Conservation (phyloP, 108 stramenopile genomes). For the Pseudonitzschia multistriata region DNA sequence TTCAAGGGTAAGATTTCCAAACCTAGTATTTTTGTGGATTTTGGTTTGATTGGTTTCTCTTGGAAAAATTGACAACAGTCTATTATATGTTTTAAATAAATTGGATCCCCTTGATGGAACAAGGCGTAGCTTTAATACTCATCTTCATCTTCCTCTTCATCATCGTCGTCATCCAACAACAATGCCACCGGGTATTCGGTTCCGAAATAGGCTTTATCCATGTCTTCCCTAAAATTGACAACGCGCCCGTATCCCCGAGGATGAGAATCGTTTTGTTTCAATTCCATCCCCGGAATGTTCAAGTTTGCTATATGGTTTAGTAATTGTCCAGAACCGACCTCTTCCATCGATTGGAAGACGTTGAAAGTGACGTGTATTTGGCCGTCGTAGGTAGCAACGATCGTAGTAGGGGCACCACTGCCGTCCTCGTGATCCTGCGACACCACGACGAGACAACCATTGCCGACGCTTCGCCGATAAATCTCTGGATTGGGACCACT, state of each 20-base stretch:
- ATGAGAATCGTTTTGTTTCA: constrained; percentile 3
- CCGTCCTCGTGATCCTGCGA: background rate
- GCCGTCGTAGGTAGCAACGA: constrained; percentile 4
- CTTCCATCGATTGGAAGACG: background rate
- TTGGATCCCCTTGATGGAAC: too few relatives aligned
- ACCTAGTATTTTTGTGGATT: too few relatives aligned
- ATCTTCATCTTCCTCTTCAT: background rate
- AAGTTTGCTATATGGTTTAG: background rate
- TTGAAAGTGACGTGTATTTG: background rate
- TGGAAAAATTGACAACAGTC: too few relatives aligned
- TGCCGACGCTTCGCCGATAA: background rate
- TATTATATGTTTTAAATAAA: too few relatives aligned
- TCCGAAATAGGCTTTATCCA: background rate
- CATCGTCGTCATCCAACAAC: background rate
- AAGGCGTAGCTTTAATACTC: too few relatives aligned
- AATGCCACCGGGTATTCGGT: background rate
- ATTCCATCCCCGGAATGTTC: background rate
- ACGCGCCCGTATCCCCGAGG: constrained; percentile 10
- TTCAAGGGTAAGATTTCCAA: too few relatives aligned
- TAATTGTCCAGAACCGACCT: background rate
- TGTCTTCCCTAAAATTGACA: background rate
- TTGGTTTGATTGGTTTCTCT: too few relatives aligned
- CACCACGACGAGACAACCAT: constrained; percentile 1
- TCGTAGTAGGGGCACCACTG: background rate
- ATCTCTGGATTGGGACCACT: background rate